phyloP scores from a whole-genome alignment of 768 basidiomycete genomes.

The Leccinellum albellum region DNA sequence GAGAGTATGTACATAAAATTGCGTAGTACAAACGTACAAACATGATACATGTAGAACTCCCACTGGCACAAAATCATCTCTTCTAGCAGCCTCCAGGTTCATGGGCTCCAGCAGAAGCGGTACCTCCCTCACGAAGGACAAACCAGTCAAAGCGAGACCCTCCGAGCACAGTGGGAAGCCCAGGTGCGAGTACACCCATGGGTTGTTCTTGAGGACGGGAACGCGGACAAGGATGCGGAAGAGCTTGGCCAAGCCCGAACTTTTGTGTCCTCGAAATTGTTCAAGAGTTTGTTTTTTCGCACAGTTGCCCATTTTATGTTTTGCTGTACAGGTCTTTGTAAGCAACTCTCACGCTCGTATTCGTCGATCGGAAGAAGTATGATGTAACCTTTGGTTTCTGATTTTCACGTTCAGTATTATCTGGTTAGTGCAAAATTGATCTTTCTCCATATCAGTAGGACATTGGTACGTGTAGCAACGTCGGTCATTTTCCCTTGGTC shows the following conservation, averaged over 20 bases:
- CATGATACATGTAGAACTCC: conserved; percentile 32
- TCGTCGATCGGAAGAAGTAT: too few species aligned
- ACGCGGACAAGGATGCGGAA: conserved; percentile 91
- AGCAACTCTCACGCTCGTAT: conserved; percentile 37
- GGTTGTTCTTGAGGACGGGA: conserved; percentile 80
- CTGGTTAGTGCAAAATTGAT: too few species aligned
- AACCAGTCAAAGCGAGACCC: conserved; percentile 44
- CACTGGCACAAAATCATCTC: conserved; percentile 30
- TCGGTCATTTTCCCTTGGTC: too few species aligned
- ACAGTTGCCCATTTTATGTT: conserved; percentile 12
- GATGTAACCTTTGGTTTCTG: too few species aligned
- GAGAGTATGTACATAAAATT: too few species aligned
- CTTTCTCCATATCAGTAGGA: too few species aligned
- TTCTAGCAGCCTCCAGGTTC: conserved; percentile 42
- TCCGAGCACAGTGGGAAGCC: conserved; percentile 31
- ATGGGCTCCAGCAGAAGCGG: conserved; percentile 73
- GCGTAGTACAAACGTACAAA: background rate
- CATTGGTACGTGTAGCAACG: too few species aligned
- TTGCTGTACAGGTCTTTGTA: conserved; percentile 35
- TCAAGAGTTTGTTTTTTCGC: conserved; percentile 35
- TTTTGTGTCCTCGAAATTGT: conserved; percentile 86
- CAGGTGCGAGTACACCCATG: conserved; percentile 33
- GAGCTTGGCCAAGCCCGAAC: conserved; percentile 85
- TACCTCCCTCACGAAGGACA: conserved; percentile 51
- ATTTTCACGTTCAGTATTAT: too few species aligned